phyloP scores from a whole-genome alignment of 1,139 yeast species.

The Yamadazyma kanchanaburiensis region DNA sequence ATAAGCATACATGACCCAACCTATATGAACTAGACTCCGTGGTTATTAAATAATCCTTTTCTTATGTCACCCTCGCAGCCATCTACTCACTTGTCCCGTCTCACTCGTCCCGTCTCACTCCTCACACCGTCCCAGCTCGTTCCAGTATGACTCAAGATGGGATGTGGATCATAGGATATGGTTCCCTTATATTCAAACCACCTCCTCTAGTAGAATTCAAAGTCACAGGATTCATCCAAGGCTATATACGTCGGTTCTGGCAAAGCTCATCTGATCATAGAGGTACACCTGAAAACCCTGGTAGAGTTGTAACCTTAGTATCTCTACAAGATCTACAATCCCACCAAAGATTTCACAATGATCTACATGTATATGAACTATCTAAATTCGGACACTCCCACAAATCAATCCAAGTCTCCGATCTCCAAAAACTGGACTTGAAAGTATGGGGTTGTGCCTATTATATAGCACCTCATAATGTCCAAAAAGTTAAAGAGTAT shows the following conservation, averaged over 20 bases:
- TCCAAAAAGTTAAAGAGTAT: constrained; percentile 59
- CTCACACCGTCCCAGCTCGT: too few relatives aligned
- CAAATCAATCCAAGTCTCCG: constrained; percentile 11
- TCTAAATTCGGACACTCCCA: constrained; percentile 1
- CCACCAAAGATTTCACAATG: constrained; percentile 40
- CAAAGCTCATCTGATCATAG: constrained; percentile 87
- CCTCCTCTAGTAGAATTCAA: constrained; percentile 66
- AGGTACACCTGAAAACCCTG: constrained; percentile 82
- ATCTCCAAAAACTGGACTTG: constrained; percentile 42
- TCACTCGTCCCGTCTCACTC: too few relatives aligned
- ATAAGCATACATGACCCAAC: too few relatives aligned
- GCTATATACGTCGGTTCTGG: constrained; percentile 85
- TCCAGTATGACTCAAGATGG: constrained; percentile 15
- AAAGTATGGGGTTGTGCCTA: constrained; percentile 80
- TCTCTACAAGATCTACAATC: constrained; percentile 51
- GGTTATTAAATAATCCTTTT: too few relatives aligned
- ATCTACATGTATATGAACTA: constrained; percentile 41
- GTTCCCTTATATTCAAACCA: constrained; percentile 86
- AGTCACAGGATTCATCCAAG: constrained; percentile 72
- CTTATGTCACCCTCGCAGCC: too few relatives aligned
- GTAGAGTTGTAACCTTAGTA: constrained; percentile 81
- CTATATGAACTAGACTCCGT: too few relatives aligned
- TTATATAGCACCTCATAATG: constrained; percentile 67
- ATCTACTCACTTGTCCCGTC: too few relatives aligned
- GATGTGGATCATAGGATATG: constrained; percentile 89